These are phyloP conservation scores for Pyrus betulifolia DNA, from an alignment of 306 rosid species.

Conservation along the genomic window DNA sequence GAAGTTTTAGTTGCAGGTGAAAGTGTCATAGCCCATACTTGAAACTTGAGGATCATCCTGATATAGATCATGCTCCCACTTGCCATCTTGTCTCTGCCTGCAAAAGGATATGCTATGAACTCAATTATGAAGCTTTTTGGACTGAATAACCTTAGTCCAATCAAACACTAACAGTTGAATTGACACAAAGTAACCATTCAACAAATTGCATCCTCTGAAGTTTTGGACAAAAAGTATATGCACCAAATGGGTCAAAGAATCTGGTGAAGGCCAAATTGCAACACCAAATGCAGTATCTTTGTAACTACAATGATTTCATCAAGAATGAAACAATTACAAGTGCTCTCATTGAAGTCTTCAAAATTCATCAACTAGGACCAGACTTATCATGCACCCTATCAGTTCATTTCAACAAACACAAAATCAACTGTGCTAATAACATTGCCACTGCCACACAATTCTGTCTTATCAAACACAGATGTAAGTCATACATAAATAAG, in stretches of 20 bases:
- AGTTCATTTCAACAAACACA: background rate
- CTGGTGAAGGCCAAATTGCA: background rate
- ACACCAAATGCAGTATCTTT: background rate
- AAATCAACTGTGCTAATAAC: background rate
- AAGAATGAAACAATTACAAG: background rate
- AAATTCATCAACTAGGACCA: background rate
- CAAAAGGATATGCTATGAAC: conserved; percentile 14
- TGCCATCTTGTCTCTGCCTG: conserved; percentile 94
- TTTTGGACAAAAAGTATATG: background rate
- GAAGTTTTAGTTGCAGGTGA: conserved; percentile 30
- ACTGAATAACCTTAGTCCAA: conserved; percentile 7
- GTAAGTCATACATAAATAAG: background rate
- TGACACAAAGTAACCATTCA: background rate
- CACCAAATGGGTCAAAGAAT: background rate
- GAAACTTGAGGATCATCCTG: conserved; percentile 43
- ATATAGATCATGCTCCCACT: conserved; percentile 99
- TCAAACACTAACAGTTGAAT: background rate
- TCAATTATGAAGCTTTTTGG: background rate
- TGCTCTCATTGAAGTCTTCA: background rate
- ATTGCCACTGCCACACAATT: background rate
- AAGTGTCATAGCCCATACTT: conserved; percentile 54
- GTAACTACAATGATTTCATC: background rate
- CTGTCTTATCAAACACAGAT: background rate
- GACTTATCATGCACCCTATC: background rate
- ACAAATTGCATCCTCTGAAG: background rate